phyloP scores from a whole-genome alignment of 305 asterid genomes.

The Lippia alba region DNA sequence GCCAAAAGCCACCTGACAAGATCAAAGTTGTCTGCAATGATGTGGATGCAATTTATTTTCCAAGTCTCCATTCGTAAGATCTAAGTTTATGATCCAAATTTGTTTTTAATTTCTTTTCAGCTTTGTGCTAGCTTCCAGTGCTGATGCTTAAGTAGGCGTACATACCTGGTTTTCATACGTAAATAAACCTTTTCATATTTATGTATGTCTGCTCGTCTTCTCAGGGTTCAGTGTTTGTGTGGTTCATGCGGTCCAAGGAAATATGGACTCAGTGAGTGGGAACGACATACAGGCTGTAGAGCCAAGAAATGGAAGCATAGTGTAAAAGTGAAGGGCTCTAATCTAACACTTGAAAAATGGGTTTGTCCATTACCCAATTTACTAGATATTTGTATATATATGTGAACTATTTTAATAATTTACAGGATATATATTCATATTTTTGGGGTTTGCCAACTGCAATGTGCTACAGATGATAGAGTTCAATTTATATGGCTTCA shows the following conservation, averaged over 20 bases:
- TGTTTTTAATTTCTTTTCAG: neutral
- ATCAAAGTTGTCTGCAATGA: constrained; percentile 78
- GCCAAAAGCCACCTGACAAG: constrained; percentile 58
- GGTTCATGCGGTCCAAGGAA: constrained; percentile 82
- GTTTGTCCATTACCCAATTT: constrained; percentile 49
- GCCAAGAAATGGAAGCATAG: constrained; percentile 99
- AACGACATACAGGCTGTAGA: constrained; percentile 92
- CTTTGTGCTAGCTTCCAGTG: neutral
- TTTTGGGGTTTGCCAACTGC: constrained; percentile 35
- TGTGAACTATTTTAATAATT: constrained; percentile 10
- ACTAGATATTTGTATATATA: neutral
- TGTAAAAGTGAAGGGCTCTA: constrained; percentile 78
- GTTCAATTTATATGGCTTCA: constrained; percentile 47
- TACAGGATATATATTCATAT: neutral
- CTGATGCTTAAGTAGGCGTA: neutral
- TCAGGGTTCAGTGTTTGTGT: constrained; percentile 92
- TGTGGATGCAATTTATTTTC: constrained; percentile 73
- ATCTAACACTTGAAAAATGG: constrained; percentile 82
- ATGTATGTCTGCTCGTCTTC: constrained; percentile 30
- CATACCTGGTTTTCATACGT: neutral
- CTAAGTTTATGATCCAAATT: neutral
- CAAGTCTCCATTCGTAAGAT: constrained; percentile 85
- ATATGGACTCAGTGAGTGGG: constrained; percentile 89
- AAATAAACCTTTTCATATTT: constrained; percentile 2
- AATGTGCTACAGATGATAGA: constrained; percentile 70